phyloP scores from a whole-genome alignment of 202 grass and related monocot genomes.

The Bolboschoenoplectus hybrid region DNA sequence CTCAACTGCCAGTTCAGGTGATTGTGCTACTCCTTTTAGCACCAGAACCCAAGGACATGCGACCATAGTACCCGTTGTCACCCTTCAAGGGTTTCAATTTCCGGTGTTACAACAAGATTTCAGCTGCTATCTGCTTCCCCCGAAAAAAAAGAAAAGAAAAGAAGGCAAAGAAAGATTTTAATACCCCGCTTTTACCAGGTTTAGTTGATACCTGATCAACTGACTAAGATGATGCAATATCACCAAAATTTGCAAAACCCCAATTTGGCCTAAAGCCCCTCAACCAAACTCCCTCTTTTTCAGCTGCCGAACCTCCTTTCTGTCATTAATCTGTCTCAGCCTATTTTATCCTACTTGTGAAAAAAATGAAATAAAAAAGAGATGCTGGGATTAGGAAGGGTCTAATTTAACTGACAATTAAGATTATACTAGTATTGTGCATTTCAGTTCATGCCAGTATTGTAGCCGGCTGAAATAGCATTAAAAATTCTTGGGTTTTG shows the following conservation, averaged over 20 bases:
- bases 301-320: background rate
- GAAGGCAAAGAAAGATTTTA: background rate
- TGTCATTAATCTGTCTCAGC: conserved; percentile 15
- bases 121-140: background rate
- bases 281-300: too few relatives aligned
- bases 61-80: background rate
- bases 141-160: too few relatives aligned
- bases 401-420: background rate
- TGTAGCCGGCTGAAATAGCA: background rate
- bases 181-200: background rate
- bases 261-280: background rate
- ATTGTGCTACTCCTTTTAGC: conserved; percentile 39
- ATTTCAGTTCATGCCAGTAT: background rate
- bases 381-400: background rate
- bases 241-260: background rate
- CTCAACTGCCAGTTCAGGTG: conserved; percentile 96
- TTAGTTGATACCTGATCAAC: background rate
- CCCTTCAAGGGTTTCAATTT: background rate
- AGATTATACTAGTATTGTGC: background rate
- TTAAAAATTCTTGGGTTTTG: background rate
- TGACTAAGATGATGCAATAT: background rate
- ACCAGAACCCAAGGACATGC: background rate
- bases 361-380: background rate
- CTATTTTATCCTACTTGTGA: background rate
- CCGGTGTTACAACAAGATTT: background rate